phyloP scores from a whole-genome alignment of 768 basidiomycete species.

The Rubroboletus pulcherrimus region DNA sequence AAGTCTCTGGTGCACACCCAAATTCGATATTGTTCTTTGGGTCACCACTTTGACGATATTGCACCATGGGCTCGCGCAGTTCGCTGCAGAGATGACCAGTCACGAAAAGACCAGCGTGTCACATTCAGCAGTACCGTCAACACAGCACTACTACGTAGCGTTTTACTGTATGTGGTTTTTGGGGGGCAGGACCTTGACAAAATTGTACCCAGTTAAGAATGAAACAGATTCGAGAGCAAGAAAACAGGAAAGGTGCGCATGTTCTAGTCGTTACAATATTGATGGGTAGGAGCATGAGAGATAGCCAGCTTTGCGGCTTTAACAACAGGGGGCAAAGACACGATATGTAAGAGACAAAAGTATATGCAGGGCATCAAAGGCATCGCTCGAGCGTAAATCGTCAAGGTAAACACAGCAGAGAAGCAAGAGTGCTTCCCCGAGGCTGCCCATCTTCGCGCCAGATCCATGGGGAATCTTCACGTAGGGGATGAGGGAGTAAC shows the following conservation, averaged over 20 bases:
- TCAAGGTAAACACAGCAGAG: constrained; percentile 19
- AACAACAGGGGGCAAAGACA: constrained; percentile 12
- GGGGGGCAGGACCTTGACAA: constrained; percentile 23
- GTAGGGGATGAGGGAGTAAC: constrained; percentile 18
- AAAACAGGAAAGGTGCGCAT: constrained; percentile 45
- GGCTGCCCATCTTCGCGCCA: constrained; percentile 11
- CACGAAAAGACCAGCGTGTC: constrained; percentile 8
- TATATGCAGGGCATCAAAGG: constrained; percentile 25
- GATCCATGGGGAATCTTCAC: constrained; percentile 21
- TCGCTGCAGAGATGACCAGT: neutral
- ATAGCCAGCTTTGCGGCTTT: constrained; percentile 20
- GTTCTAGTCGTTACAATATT: constrained; percentile 68
- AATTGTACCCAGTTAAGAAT: constrained; percentile 29
- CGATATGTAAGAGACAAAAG: constrained; percentile 6
- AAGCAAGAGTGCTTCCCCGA: constrained; percentile 11
- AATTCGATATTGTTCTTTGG: constrained; percentile 3
- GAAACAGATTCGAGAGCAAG: constrained; percentile 35
- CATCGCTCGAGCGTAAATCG: constrained; percentile 24
- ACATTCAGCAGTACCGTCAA: constrained; percentile 11
- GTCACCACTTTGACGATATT: constrained; percentile 2
- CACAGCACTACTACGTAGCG: constrained; percentile 12
- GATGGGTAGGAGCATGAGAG: constrained; percentile 16
- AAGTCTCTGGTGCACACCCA: constrained; percentile 4
- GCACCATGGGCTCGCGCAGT: neutral
- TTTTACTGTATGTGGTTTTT: constrained; percentile 18